phyloP scores from a whole-genome alignment of 306 rosid species.

The Prinsepia uniflora region DNA sequence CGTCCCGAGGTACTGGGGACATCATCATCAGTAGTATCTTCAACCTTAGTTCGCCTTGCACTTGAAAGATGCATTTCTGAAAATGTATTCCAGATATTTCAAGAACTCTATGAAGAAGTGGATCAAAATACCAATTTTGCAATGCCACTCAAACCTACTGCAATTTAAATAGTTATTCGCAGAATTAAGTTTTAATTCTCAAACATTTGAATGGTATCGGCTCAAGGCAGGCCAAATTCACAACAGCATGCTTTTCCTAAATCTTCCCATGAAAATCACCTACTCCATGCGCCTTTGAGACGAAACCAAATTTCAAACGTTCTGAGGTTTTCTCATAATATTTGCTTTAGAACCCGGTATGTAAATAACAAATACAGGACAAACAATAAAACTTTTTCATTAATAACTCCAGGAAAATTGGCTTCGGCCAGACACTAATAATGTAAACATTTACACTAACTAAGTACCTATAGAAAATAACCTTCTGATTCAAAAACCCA shows the following conservation, averaged over 20 bases:
- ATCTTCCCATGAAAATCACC: background rate
- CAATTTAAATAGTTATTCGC: background rate
- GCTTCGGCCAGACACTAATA: background rate
- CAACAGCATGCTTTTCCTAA: background rate
- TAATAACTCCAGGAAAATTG: background rate
- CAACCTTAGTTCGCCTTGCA: slow-evolving; percentile 75
- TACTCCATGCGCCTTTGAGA: background rate
- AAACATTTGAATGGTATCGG: background rate
- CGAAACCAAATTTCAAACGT: background rate
- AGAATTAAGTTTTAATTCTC: background rate
- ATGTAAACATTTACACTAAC: background rate
- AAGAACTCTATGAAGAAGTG: slow-evolving; percentile 1
- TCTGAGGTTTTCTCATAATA: background rate
- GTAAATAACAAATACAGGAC: background rate
- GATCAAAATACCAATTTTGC: background rate
- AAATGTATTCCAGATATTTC: slow-evolving; percentile 18
- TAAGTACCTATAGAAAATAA: background rate
- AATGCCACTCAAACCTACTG: background rate
- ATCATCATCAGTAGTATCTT: slow-evolving; percentile 83
- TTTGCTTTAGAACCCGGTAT: background rate
- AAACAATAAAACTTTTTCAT: background rate
- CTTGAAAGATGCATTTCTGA: slow-evolving; percentile 86
- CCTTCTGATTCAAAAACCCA: slow-evolving; percentile 12
- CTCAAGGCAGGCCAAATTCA: background rate
- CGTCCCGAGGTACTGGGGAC: slow-evolving; percentile 95